Evolutionary conservation across 2,329 filamentous ascomycete genomes (phyloP), one percentile per base, ranked within the genome.

Genomic region (Trichophyton benhamiae): DNA sequence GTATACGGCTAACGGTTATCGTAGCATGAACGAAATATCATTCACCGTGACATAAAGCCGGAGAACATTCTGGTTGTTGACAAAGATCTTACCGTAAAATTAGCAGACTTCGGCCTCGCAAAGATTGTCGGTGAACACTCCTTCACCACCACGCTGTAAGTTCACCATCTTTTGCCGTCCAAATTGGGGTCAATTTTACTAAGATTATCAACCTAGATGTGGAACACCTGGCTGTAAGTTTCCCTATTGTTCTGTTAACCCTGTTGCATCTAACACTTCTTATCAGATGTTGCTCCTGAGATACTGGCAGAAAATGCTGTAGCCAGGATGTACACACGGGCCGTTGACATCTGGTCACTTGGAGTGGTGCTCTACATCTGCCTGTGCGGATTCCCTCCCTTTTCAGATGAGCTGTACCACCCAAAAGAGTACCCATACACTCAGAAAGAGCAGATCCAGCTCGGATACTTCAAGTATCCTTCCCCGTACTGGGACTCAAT

Each of bases 91-190:
- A 86, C 86, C 63, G 87, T 96, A 65, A 99, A 99, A 76, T 78
- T 99, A 64, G 94, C 91, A 20, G 94, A 99, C 74, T 99, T 99
- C 74, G 94, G 94, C 53, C 81, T 99, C 42, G 92, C 94, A 48
- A 99, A 99, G 76, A 97, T 99, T 66, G 96, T 99, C 66, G 95
- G 95, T 65, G 94, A 99, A 72, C 91, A 96, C 71, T 96, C 92
- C 0, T 99, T 99, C 72, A 97, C 94, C 0, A 96, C 91, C 0
- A 97, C 94, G 0, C 78, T 99, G 65, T 94, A 75, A 71, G 79
- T 74, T 63, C 52, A 20, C 30, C 20, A 15, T 20, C 27, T 17
- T 13, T 38, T 49, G 27, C 36, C 15, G 22, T 30, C 36, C 44
- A 60, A 25, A 44, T 44, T 3, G 44, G 20, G 22, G n/a, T 20